Evolutionary conservation across 768 basidiomycete species (phyloP).

Genomic region (Leucocoprinus sp.): DNA sequence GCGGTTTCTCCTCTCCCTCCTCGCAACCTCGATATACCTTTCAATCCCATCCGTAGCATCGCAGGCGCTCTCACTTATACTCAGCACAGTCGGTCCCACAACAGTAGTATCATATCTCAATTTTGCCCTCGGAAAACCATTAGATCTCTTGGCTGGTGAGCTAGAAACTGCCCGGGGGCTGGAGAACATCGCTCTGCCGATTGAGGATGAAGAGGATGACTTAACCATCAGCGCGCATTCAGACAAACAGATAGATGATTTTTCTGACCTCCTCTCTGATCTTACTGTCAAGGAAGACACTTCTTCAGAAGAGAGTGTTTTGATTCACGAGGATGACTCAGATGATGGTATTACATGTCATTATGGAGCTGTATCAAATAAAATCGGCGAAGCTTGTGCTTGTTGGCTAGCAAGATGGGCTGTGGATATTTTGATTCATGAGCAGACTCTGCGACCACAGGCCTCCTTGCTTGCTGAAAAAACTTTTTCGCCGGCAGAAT

Average conservation of each 20-base stretch:
- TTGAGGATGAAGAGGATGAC: constrained; percentile 27
- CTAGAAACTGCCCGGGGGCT: constrained; percentile 61
- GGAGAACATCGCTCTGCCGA: constrained; percentile 51
- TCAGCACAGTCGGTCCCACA: constrained; percentile 69
- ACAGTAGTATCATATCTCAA: constrained; percentile 71
- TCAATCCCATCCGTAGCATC: constrained; percentile 71
- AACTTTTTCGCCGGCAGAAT: constrained; percentile 13
- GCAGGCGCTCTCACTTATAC: constrained; percentile 62
- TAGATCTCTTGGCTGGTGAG: constrained; percentile 36
- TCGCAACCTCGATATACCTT: constrained; percentile 83
- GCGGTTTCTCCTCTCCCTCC: constrained; percentile 73
- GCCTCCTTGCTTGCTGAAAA: constrained; percentile 13
- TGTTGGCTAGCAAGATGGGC: constrained; percentile 91
- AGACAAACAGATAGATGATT: constrained; percentile 12
- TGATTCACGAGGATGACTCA: constrained; percentile 14
- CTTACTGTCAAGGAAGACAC: constrained; percentile 8
- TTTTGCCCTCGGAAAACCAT: constrained; percentile 71
- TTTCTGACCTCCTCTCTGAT: constrained; percentile 9
- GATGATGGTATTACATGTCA: constrained; percentile 38
- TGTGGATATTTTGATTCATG: constrained; percentile 61
- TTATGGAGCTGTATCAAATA: constrained; percentile 86
- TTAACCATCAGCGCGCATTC: background rate
- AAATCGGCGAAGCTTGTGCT: constrained; percentile 83
- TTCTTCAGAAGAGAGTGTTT: constrained; percentile 12
- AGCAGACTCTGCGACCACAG: constrained; percentile 32